A percentile compares a stretch with the other conserved stretches of the same genome.
phyloP scores from a whole-genome alignment of 2,329 filamentous ascomycete species.

The Pseudopyrenochaeta lycopersici region DNA sequence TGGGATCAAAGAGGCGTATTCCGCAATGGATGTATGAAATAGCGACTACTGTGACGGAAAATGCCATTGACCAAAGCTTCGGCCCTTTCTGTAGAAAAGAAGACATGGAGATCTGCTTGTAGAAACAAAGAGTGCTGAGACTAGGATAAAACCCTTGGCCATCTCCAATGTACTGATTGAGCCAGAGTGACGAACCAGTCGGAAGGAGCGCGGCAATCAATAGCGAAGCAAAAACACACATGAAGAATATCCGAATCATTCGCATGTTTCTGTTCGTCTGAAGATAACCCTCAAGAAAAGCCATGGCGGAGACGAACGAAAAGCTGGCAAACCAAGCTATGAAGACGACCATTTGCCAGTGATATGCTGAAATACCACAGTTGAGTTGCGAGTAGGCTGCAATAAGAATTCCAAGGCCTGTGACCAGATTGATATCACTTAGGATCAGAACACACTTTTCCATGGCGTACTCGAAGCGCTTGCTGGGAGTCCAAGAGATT shows the following conservation, averaged over 20 bases:
- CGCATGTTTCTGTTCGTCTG: slow-evolving; percentile 30
- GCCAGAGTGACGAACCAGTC: slow-evolving; percentile 32
- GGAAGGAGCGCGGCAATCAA: slow-evolving; percentile 31
- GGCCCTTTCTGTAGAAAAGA: slow-evolving; percentile 17
- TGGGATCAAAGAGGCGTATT: slow-evolving; percentile 30
- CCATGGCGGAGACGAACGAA: slow-evolving; percentile 28
- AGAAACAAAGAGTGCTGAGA: slow-evolving; percentile 28
- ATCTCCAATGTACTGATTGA: slow-evolving; percentile 19
- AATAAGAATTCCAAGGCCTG: slow-evolving; percentile 32
- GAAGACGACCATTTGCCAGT: slow-evolving; percentile 36
- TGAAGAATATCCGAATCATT: slow-evolving; percentile 27
- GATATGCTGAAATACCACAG: slow-evolving; percentile 37
- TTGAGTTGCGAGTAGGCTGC: slow-evolving; percentile 30
- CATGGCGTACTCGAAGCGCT: slow-evolving; percentile 34
- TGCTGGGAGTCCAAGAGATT: slow-evolving; percentile 28
- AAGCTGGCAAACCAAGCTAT: slow-evolving; percentile 35
- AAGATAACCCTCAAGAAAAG: slow-evolving; percentile 30
- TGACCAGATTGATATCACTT: slow-evolving; percentile 36
- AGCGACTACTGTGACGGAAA: slow-evolving; percentile 29
- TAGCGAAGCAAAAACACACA: slow-evolving; percentile 25
- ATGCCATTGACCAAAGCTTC: slow-evolving; percentile 33
- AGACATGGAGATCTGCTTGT: slow-evolving; percentile 18
- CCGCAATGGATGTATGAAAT: slow-evolving; percentile 29
- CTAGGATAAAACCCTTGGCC: slow-evolving; percentile 31
- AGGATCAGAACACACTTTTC: slow-evolving; percentile 40